Base-by-base conservation (phyloP, 2,329 filamentous ascomycete species). In the Fusarium sp. region DNA sequence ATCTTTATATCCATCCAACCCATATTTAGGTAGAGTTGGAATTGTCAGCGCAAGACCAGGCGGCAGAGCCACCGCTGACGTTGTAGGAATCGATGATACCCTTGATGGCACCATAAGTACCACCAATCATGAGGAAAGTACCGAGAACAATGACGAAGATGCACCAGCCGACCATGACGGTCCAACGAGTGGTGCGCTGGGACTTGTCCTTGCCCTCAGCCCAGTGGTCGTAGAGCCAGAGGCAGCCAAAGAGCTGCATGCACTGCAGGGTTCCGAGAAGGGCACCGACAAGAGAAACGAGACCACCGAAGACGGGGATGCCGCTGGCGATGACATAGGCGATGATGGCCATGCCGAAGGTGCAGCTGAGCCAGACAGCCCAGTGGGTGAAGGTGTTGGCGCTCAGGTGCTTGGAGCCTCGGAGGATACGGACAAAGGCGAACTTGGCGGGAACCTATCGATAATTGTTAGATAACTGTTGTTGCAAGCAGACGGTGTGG, bases 11-110 rank as follows among this genome's bases (percentile, higher is more conserved):
- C 5, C 11, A 21, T 14, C 15, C 23, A 42, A 17, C 26, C 39
- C 20, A 7, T 19, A 26, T 15, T 23, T 40, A 58, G 15, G 56
- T 20, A 38, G 75, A 76, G 62, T 76, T 74, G 9, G 80, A 82
- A 71, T 83, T 83, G 42, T 83, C 80, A 1, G 77, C 78, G 55
- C 80, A 83, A 4, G 80, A 79, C 75, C 79, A 83, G 1, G 79
- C 79, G 6, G 71, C 66, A 24, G 79, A 79, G 1, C 79, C 80
- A 4, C 77, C 78, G 8, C 71, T 73, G 26, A 58, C 57, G 15
- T 71, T 70, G 52, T 82, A 82, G 1, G 72, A 72, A 7, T 78
- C 73, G 5, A 70, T 75, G 19, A 72, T 71, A 6, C 69, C 73
- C 21, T 80, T 73, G 21, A 84, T 67, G 2, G 80, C 79, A 2